These are phyloP conservation scores for Cutaneotrichosporon sp. DNA, from an alignment of 1,284 basidiomycete species.

Conservation along the genomic window DNA sequence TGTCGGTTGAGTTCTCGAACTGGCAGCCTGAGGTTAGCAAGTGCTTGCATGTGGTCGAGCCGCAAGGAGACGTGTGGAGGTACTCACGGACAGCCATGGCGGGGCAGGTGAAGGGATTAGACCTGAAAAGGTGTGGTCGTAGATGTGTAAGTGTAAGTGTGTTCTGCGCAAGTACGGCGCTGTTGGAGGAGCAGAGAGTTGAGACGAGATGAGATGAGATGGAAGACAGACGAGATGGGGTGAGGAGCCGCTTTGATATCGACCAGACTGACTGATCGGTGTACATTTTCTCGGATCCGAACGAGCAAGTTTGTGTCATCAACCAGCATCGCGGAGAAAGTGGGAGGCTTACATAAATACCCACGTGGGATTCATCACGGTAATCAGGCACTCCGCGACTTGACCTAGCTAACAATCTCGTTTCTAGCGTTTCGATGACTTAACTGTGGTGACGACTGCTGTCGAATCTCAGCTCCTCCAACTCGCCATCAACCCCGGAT, in stretches of 20 bases:
- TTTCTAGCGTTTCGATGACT: neutral
- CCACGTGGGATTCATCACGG: neutral
- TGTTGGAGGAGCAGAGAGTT: too few species aligned
- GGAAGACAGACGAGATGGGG: neutral
- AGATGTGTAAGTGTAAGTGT: too few species aligned
- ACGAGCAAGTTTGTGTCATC: neutral
- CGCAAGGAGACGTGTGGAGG: neutral
- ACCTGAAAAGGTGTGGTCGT: neutral
- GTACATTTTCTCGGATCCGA: constrained; percentile 8
- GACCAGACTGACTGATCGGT: neutral
- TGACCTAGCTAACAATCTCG: neutral
- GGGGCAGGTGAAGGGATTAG: constrained; percentile 2
- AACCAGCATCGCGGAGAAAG: too few species aligned
- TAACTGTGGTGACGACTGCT: too few species aligned
- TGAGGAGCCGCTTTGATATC: too few species aligned
- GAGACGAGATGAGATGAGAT: neutral
- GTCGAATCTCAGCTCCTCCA: too few species aligned
- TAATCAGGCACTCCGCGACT: neutral
- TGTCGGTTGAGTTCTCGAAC: constrained; percentile 96
- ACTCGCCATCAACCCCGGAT: constrained; percentile 16
- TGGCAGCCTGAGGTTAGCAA: constrained; percentile 60
- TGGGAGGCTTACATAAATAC: too few species aligned
- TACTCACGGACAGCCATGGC: constrained; percentile 54
- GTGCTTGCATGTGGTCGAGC: neutral
- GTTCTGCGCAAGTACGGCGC: too few species aligned